phyloP scores from a whole-genome alignment of 495 filamentous ascomycete genomes.

The Hypomontagnella submonticulosa region DNA sequence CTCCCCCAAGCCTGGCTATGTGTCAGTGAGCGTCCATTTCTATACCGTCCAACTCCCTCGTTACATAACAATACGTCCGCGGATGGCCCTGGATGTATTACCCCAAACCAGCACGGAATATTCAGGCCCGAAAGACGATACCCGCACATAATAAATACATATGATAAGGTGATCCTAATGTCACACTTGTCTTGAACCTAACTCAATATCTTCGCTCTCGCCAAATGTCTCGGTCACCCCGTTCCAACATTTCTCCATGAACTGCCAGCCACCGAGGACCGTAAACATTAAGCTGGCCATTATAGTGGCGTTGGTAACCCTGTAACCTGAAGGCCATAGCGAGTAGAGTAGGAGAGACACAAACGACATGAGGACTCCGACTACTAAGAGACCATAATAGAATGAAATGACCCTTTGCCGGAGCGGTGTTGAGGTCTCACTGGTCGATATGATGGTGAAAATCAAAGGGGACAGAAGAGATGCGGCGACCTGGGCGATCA shows the following conservation, averaged over 20 bases:
- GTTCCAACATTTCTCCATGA: conserved; percentile 29
- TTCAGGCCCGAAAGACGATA: too few relatives aligned
- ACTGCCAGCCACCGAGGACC: conserved; percentile 34
- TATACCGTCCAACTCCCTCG: not conserved
- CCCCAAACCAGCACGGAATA: too few relatives aligned
- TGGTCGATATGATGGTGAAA: conserved; percentile 21
- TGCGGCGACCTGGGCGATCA: conserved; percentile 22
- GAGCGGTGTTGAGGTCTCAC: conserved; percentile 7
- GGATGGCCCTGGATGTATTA: too few relatives aligned
- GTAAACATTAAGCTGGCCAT: conserved; percentile 28
- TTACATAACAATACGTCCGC: too few relatives aligned
- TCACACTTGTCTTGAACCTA: not conserved
- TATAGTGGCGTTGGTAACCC: conserved; percentile 15
- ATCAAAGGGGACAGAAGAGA: conserved; percentile 26
- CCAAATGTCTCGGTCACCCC: not conserved
- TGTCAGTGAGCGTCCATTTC: not conserved
- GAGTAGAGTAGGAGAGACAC: conserved; percentile 32
- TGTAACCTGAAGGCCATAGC: conserved; percentile 25
- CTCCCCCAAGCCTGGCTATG: too few relatives aligned
- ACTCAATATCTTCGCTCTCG: conserved; percentile 11
- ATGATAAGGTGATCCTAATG: too few relatives aligned
- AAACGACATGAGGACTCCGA: conserved; percentile 26
- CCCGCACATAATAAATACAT: too few relatives aligned
- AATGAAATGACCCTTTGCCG: conserved; percentile 18
- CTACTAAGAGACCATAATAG: conserved; percentile 19